Percentiles rank a stretch among this genome's conserved stretches.
phyloP scores from a whole-genome alignment of 2,329 filamentous ascomycete genomes.

The Exophiala sp. region DNA sequence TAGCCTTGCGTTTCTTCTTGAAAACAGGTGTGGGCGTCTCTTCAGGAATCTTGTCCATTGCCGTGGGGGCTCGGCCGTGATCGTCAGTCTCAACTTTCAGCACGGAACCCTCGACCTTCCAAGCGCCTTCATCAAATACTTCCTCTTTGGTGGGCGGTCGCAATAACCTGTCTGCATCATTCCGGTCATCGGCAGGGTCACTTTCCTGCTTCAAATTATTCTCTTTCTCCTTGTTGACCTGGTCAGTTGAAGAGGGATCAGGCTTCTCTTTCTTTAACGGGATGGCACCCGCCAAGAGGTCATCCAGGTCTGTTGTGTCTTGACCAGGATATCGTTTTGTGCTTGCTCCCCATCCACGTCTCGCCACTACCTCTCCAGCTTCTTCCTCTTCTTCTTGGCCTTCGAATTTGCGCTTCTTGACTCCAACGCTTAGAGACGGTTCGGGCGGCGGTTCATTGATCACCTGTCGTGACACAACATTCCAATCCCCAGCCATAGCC shows the following conservation, averaged over 20 bases:
- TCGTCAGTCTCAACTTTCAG: constrained; percentile 30
- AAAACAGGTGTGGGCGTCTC: constrained; percentile 36
- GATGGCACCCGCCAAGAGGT: constrained; percentile 41
- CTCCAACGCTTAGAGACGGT: constrained; percentile 41
- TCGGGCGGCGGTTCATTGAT: constrained; percentile 32
- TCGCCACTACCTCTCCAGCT: constrained; percentile 34
- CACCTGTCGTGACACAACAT: constrained; percentile 56
- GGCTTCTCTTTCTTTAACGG: constrained; percentile 36
- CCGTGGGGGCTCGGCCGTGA: background rate
- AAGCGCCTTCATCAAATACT: background rate
- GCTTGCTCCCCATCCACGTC: constrained; percentile 44
- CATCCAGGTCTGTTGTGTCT: constrained; percentile 39
- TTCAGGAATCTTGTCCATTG: constrained; percentile 25
- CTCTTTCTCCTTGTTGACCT: constrained; percentile 5
- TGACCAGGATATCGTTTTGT: constrained; percentile 40
- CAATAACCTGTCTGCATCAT: constrained; percentile 7
- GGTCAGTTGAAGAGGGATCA: constrained; percentile 1
- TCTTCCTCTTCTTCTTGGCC: constrained; percentile 42
- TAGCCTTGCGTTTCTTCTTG: constrained; percentile 51
- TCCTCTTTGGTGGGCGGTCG: constrained; percentile 1
- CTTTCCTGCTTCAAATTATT: constrained; percentile 16
- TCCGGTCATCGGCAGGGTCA: constrained; percentile 2
- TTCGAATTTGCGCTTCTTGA: constrained; percentile 45
- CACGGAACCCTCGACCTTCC: constrained; percentile 14
- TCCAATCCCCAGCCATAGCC: constrained; percentile 88